Conservation (phyloP, 1,284 basidiomycete genomes). For the Rhodotorula sp. region DNA sequence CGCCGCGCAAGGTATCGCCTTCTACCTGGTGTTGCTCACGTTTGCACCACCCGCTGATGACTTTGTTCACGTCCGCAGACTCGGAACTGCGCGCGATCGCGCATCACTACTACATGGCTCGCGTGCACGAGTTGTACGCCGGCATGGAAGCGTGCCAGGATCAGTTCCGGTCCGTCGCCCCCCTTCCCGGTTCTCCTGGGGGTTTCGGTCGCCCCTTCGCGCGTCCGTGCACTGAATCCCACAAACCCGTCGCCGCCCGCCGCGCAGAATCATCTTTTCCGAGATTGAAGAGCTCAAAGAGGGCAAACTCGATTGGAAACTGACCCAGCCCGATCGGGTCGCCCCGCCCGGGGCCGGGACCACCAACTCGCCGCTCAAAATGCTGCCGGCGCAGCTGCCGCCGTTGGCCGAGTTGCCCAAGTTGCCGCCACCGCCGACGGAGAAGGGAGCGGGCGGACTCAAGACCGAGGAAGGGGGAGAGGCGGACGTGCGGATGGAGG, state of each 20-base stretch:
- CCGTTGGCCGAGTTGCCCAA: background rate
- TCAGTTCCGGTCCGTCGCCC: conserved; percentile 31
- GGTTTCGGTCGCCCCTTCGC: no score
- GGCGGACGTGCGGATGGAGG: background rate
- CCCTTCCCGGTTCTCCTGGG: background rate
- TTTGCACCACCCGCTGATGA: background rate
- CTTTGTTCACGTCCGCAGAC: background rate
- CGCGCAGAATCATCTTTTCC: conserved; percentile 24
- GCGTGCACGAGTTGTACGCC: conserved; percentile 31
- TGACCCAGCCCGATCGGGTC: conserved; percentile 14
- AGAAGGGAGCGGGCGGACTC: background rate
- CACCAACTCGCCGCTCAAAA: conserved; percentile 1
- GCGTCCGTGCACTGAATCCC: background rate
- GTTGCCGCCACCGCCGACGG: background rate
- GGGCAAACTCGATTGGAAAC: conserved; percentile 29
- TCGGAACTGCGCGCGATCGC: conserved; percentile 34
- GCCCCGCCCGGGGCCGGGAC: conserved; percentile 1
- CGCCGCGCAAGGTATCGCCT: conserved; percentile 12
- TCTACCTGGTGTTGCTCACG: background rate
- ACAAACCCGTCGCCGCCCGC: no score
- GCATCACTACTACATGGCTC: conserved; percentile 38
- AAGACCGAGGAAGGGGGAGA: background rate
- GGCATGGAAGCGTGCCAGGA: conserved; percentile 33
- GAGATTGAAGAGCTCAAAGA: conserved; percentile 35
- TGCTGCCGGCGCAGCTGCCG: background rate